Base-by-base conservation (phyloP, 1,139 yeast species). In the Pichia sp. region DNA sequence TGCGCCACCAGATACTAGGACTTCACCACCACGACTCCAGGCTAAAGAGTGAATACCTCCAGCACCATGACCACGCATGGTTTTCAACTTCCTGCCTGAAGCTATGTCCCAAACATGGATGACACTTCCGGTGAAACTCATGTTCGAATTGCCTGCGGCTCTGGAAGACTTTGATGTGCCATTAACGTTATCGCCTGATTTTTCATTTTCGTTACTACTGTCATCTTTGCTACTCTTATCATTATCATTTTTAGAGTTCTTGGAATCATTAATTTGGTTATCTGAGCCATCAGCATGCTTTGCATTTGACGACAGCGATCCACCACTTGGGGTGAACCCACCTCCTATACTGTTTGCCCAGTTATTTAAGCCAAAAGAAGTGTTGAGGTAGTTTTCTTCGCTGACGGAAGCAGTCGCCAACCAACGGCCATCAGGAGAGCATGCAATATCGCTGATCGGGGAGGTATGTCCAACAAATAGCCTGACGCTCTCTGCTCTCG, bases 371-470 rank as follows among this genome's bases (percentile, higher is more conserved):
- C 59, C 59, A 31, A 56, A 52, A 15, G 59, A 54, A 41, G 41
- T 54, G 41, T 46, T 52, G 23, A 87, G 80, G 53, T 90, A 54
- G 41, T 56, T 53, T 52, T 56, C 59, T 48, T 56, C 85, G 69
- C 92, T 99, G 68, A 92, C 98, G 50, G 97, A 96, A 10, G 96
- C 98, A 58, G 93, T 83, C 2, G 98, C 97, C 57, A 93, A 75
- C 95, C 97, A 89, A 65, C 97, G 79, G 2, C 99, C 99, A 71
- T 93, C 97, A 0, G 98, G 98, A 0, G 96, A 87, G 8, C 90
- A 96, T 0, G 96, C 90, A 64, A 90, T 76, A 46, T 92, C 80
- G 62, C 89, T 87, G 41, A 95, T 81, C 1, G 97, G 87, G n/a
- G 93, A 93, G 1, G 95, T 84, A 65, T 93, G 98, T 1, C 98